phyloP scores from a whole-genome alignment of 805 yeast species.

The Suhomyces xylopsoci region DNA sequence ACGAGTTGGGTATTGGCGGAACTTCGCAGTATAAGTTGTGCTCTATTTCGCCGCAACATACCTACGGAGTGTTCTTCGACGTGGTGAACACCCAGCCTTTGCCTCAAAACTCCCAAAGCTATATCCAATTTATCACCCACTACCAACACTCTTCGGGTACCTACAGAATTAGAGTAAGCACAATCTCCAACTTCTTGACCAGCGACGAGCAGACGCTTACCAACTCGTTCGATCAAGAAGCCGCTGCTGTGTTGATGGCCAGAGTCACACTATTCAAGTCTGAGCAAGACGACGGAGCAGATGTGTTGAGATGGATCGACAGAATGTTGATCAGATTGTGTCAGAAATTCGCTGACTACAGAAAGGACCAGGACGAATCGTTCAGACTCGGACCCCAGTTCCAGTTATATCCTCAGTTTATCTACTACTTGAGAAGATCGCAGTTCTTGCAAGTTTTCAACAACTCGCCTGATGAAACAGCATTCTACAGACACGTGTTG shows the following conservation, averaged over 20 bases:
- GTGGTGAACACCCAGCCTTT: constrained; percentile 49
- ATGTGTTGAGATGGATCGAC: constrained; percentile 92
- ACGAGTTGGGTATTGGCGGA: constrained; percentile 92
- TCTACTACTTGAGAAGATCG: constrained; percentile 92
- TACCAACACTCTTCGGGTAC: constrained; percentile 96
- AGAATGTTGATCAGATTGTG: constrained; percentile 85
- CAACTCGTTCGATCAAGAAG: constrained; percentile 93
- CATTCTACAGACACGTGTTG: constrained; percentile 90
- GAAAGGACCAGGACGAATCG: constrained; percentile 78
- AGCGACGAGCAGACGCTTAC: constrained; percentile 47
- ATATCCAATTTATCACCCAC: constrained; percentile 82
- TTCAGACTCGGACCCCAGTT: constrained; percentile 83
- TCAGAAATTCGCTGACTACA: constrained; percentile 89
- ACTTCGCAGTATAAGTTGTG: constrained; percentile 87
- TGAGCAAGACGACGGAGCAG: constrained; percentile 81
- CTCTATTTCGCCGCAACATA: constrained; percentile 78
- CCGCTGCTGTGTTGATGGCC: constrained; percentile 93
- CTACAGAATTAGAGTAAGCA: constrained; percentile 85
- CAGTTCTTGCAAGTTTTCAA: constrained; percentile 95
- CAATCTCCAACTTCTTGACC: constrained; percentile 59
- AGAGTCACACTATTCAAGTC: constrained; percentile 85
- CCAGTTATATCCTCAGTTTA: constrained; percentile 89
- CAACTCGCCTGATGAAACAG: constrained; percentile 98
- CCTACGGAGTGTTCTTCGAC: constrained; percentile 89
- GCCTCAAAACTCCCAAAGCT: constrained; percentile 47